Conservation (phyloP, 495 filamentous ascomycete genomes). For the Evernia prunastri region DNA sequence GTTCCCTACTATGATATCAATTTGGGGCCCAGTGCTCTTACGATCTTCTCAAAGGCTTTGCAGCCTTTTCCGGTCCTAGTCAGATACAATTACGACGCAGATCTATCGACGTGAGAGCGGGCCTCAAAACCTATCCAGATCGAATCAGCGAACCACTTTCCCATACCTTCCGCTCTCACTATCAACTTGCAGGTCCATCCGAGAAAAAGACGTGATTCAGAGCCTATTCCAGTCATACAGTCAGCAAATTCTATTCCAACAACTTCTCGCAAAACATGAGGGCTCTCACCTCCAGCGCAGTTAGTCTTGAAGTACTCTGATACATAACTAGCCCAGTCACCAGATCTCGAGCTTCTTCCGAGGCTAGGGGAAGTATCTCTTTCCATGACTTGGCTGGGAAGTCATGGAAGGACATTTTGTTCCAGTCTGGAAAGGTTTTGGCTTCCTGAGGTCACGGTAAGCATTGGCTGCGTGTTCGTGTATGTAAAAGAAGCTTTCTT, state of each 20-base stretch:
- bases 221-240: constrained; percentile 16
- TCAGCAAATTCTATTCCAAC: constrained; percentile 2
- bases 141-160: neutral
- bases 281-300: constrained; percentile 44
- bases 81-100: no score
- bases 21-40: no score
- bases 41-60: no score
- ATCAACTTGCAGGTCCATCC: neutral
- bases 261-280: neutral
- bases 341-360: constrained; percentile 39
- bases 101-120: neutral
- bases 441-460: constrained; percentile 42
- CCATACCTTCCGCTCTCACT: neutral
- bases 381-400: constrained; percentile 49
- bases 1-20: no score
- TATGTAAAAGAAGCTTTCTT: neutral
- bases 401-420: constrained; percentile 55
- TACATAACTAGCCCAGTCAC: constrained; percentile 50
- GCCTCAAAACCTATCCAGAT: neutral
- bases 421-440: constrained; percentile 54
- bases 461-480: constrained; percentile 1
- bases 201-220: constrained; percentile 25
- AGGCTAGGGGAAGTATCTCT: constrained; percentile 41
- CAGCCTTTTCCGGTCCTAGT: no score
- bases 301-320: constrained; percentile 47